These are phyloP conservation scores for Cryptococcus hybrid DNA, from an alignment of 1,284 basidiomycete genomes.

Conservation along the genomic window DNA sequence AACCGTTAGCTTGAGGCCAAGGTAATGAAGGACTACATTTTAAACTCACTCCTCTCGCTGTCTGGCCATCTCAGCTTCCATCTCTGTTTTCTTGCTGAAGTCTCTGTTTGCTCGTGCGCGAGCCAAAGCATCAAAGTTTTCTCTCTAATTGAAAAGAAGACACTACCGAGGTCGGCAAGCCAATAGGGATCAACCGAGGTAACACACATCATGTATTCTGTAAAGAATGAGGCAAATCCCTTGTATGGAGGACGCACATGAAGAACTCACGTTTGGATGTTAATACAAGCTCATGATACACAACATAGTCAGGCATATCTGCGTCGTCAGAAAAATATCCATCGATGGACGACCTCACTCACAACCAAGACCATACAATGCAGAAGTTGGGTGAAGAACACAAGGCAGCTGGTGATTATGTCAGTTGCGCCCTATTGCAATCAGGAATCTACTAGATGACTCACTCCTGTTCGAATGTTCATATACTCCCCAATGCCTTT, in stretches of 20 bases:
- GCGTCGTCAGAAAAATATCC: conserved; percentile 10
- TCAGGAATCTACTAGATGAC: conserved; percentile 11
- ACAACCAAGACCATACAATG: conserved; percentile 95
- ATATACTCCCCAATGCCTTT: conserved; percentile 99
- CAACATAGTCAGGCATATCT: conserved; percentile 94
- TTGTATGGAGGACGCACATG: background rate
- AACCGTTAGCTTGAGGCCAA: background rate
- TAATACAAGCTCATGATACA: conserved; percentile 94
- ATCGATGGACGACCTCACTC: conserved; percentile 42
- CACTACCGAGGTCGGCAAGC: conserved; percentile 89
- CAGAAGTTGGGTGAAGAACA: conserved; percentile 87
- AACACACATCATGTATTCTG: conserved; percentile 89
- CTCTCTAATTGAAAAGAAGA: conserved; percentile 93
- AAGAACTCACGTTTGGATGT: conserved; percentile 68
- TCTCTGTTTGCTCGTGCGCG: conserved; percentile 76
- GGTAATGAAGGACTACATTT: background rate
- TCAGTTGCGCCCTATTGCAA: conserved; percentile 13
- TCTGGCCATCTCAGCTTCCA: conserved; percentile 79
- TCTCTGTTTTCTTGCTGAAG: conserved; percentile 82
- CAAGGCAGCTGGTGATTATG: conserved; percentile 39
- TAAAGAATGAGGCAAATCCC: conserved; percentile 3
- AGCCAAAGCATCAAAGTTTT: conserved; percentile 81
- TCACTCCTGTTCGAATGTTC: conserved; percentile 87
- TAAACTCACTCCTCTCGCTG: conserved; percentile 74
- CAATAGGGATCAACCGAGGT: conserved; percentile 94